Evolutionary conservation across 352 stramenopile genomes (phyloP).

Genomic region (Phytopythium ostracodes): DNA sequence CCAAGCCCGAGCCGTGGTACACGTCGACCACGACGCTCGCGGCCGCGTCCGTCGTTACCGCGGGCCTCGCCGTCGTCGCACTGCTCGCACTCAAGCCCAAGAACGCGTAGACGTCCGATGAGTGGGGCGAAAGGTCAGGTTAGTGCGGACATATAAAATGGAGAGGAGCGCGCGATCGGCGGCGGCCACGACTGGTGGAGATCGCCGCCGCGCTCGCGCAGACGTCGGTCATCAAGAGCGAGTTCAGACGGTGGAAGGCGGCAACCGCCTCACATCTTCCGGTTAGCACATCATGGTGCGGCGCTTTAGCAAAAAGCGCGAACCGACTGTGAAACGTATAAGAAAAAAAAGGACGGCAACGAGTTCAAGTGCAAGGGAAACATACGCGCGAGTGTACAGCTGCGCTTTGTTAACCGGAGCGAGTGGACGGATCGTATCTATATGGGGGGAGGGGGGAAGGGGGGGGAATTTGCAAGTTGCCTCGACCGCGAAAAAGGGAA

Average conservation of each 20-base stretch:
- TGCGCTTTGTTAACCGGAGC: conserved; percentile 1
- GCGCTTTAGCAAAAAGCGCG: neutral
- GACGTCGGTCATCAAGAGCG: neutral
- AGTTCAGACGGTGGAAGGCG: neutral
- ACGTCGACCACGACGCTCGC: conserved; percentile 51
- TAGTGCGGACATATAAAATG: neutral
- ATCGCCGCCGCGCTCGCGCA: too few relatives aligned
- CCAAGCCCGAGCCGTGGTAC: conserved; percentile 48
- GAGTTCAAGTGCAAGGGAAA: neutral
- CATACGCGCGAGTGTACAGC: too few relatives aligned
- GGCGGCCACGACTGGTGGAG: too few relatives aligned
- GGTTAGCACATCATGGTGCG: neutral
- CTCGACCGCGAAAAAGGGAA: neutral
- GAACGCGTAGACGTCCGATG: conserved; percentile 37
- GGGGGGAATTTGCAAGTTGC: too few relatives aligned
- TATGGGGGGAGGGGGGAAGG: neutral
- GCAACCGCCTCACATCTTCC: neutral
- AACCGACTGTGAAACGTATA: neutral
- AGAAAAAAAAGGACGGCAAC: neutral
- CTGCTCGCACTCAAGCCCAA: conserved; percentile 62
- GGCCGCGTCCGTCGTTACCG: conserved; percentile 65
- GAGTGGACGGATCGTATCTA: neutral
- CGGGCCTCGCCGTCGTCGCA: conserved; percentile 56
- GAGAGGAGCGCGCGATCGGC: neutral
- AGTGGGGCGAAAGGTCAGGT: neutral